Conservation (phyloP, 306 rosid genomes). For the Sindora glabra region DNA sequence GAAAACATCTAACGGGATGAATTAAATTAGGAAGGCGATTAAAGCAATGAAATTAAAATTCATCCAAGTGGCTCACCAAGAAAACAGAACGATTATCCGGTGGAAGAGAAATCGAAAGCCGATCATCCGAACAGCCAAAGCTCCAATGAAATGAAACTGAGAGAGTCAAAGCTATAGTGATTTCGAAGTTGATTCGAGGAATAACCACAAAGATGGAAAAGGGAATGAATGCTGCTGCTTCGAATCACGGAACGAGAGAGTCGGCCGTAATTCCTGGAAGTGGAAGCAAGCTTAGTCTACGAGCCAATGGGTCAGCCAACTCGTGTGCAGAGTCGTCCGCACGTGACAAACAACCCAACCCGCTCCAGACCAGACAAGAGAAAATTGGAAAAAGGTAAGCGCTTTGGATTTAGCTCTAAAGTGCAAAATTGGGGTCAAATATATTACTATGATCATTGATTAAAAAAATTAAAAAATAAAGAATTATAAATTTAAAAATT, state of each 20-base stretch:
- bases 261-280: not conserved
- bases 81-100: not conserved
- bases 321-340: not conserved
- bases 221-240: not conserved
- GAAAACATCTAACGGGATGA: not conserved
- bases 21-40: too few species aligned
- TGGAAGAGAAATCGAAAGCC: not conserved
- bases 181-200: not conserved
- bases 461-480: too few species aligned
- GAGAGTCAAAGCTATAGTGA: not conserved
- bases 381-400: too few species aligned
- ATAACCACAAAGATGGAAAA: not conserved
- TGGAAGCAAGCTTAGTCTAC: not conserved
- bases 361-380: not conserved
- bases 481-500: too few species aligned
- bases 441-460: too few species aligned
- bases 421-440: too few species aligned
- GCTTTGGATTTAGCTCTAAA: too few species aligned
- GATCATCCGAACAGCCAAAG: not conserved
- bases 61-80: constrained; percentile 2
- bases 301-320: not conserved
- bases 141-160: not conserved
- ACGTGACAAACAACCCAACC: not conserved
- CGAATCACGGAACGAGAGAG: not conserved
- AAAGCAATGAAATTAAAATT: not conserved